Conservation (phyloP, 208 protist species). For the Leishmania arabica region DNA sequence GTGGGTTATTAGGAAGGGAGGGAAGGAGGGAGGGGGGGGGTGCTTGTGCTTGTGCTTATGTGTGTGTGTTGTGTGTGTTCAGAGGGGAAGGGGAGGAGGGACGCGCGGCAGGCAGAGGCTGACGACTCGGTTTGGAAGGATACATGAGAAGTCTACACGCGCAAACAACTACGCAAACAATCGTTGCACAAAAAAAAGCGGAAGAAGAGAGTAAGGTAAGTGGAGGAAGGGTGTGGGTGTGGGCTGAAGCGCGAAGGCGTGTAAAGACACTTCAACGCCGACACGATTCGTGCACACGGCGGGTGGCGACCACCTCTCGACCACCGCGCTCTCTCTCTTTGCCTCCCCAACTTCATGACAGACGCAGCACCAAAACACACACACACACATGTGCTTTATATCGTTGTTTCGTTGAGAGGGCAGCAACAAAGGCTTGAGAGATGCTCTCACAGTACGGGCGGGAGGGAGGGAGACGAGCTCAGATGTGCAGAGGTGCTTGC, state of each 20-base stretch:
- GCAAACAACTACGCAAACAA: neutral
- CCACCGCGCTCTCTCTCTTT: neutral
- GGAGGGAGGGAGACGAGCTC: neutral
- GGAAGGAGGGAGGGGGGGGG: too few relatives aligned
- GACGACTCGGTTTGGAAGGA: neutral
- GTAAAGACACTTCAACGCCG: neutral
- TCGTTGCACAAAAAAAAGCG: neutral
- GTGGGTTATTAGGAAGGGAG: neutral
- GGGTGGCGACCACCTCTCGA: neutral
- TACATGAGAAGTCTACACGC: neutral
- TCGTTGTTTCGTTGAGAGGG: neutral
- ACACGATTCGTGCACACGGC: neutral
- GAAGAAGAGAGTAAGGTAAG: neutral
- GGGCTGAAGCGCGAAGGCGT: neutral
- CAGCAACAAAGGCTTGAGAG: neutral
- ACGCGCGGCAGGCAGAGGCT: neutral
- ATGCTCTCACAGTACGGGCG: neutral
- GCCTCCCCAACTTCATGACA: too few relatives aligned
- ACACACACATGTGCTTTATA: too few relatives aligned
- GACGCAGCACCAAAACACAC: too few relatives aligned
- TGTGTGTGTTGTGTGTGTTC: neutral
- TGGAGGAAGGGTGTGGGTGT: too few relatives aligned
- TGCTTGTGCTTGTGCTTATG: neutral
- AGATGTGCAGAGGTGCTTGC: neutral
- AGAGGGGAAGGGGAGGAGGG: neutral